Evolutionary conservation across 805 yeast genomes (phyloP).

Genomic region (Starmerella riodocensis): DNA sequence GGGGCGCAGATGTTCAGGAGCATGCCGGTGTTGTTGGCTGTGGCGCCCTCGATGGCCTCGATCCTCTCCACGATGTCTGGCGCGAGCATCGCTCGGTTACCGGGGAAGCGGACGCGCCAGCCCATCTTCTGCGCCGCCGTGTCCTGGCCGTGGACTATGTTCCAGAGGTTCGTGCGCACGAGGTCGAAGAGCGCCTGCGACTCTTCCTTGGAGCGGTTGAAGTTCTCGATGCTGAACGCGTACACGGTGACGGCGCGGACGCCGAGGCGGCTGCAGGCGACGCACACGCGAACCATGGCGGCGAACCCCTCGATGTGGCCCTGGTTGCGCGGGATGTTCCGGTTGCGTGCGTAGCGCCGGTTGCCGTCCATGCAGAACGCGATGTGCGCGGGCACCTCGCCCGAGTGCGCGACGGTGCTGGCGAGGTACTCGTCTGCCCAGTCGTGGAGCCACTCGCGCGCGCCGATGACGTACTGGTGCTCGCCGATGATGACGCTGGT

Average conservation of each 20-base stretch:
- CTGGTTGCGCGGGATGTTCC: slow-evolving; percentile 57
- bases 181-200: slow-evolving; percentile 42
- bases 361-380: slow-evolving; percentile 98
- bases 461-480: slow-evolving; percentile 1
- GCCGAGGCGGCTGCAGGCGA: slow-evolving; percentile 66
- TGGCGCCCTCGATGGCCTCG: slow-evolving; percentile 46
- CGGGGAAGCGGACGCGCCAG: slow-evolving; percentile 65
- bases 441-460: not conserved
- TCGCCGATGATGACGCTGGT: not conserved
- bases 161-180: slow-evolving; percentile 24
- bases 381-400: slow-evolving; percentile 73
- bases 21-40: slow-evolving; percentile 38
- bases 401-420: slow-evolving; percentile 1
- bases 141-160: slow-evolving; percentile 18
- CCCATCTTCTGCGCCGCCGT: slow-evolving; percentile 33
- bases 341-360: slow-evolving; percentile 65
- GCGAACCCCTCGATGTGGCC: slow-evolving; percentile 89
- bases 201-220: slow-evolving; percentile 68
- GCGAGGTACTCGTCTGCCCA: slow-evolving; percentile 3
- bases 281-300: slow-evolving; percentile 52
- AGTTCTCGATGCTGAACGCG: slow-evolving; percentile 93
- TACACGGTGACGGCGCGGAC: slow-evolving; percentile 76
- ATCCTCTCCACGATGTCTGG: slow-evolving; percentile 54
- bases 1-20: slow-evolving; percentile 58
- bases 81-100: slow-evolving; percentile 58